Evolutionary conservation across 2,329 filamentous ascomycete genomes (phyloP).

Genomic region (Dactylella cylindrospora): DNA sequence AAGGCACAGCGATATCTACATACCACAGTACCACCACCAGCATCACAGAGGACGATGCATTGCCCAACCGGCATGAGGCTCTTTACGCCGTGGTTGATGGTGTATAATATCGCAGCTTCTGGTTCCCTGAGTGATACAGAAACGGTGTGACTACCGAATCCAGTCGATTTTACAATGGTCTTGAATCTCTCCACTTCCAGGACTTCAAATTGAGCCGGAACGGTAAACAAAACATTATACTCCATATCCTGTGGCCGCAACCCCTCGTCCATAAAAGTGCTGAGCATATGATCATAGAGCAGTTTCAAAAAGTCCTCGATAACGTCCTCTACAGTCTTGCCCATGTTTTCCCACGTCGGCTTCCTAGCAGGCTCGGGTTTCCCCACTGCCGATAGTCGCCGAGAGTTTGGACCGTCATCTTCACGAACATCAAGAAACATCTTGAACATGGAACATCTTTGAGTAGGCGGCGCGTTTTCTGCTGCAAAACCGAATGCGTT

Average conservation of each 20-base stretch:
- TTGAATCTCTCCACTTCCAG: constrained; percentile 32
- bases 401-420: not conserved
- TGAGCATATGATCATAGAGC: constrained; percentile 20
- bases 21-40: constrained; percentile 35
- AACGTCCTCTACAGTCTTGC: constrained; percentile 21
- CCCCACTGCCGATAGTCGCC: constrained; percentile 1
- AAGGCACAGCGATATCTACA: not conserved
- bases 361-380: not conserved
- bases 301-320: constrained; percentile 25
- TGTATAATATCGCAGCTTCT: constrained; percentile 29
- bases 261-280: constrained; percentile 20
- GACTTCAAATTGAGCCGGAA: constrained; percentile 29
- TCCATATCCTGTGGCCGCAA: constrained; percentile 28
- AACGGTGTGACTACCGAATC: constrained; percentile 13
- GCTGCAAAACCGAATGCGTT: constrained; percentile 30
- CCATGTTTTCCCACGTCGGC: constrained; percentile 28
- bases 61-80: constrained; percentile 27
- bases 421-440: constrained; percentile 26
- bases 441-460: constrained; percentile 31
- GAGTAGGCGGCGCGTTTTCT: constrained; percentile 2
- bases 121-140: constrained; percentile 30
- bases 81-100: constrained; percentile 24
- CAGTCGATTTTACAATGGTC: constrained; percentile 12
- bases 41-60: constrained; percentile 37
- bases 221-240: constrained; percentile 30